phyloP scores from a whole-genome alignment of 257 asterid species.

The Ophiorrhiza pumila region DNA sequence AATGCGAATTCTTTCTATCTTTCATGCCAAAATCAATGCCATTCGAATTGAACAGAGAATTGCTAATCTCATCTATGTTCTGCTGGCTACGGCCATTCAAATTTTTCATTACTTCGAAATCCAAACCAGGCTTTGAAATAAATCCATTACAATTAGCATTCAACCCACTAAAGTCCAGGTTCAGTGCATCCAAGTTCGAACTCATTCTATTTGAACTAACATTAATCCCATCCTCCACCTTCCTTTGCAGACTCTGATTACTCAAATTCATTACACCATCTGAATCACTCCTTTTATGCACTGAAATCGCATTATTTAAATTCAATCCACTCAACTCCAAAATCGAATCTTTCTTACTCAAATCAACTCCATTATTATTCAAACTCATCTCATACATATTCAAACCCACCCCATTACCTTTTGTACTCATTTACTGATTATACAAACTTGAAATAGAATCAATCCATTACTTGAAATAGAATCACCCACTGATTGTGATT shows the following conservation, averaged over 20 bases:
- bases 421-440: constrained; percentile 8
- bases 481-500: constrained; percentile 52
- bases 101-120: constrained; percentile 17
- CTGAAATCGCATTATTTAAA: constrained; percentile 1
- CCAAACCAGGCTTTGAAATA: background rate
- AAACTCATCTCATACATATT: background rate
- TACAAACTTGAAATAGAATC: constrained; percentile 26
- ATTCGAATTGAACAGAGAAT: constrained; percentile 25
- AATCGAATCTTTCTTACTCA: constrained; percentile 14
- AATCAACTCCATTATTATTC: constrained; percentile 4
- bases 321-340: constrained; percentile 4
- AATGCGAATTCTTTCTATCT: constrained; percentile 23
- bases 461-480: constrained; percentile 49
- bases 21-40: constrained; percentile 21
- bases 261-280: background rate
- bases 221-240: constrained; percentile 26
- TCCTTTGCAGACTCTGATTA: constrained; percentile 1
- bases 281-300: background rate
- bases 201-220: constrained; percentile 14
- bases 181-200: constrained; percentile 21
- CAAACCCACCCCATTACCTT: constrained; percentile 2
- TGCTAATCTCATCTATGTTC: constrained; percentile 27
- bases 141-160: background rate
- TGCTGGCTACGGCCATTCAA: constrained; percentile 31
- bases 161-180: constrained; percentile 31